Evolutionary conservation across 768 basidiomycete genomes (phyloP).

Genomic region (Lentinus brumalis): DNA sequence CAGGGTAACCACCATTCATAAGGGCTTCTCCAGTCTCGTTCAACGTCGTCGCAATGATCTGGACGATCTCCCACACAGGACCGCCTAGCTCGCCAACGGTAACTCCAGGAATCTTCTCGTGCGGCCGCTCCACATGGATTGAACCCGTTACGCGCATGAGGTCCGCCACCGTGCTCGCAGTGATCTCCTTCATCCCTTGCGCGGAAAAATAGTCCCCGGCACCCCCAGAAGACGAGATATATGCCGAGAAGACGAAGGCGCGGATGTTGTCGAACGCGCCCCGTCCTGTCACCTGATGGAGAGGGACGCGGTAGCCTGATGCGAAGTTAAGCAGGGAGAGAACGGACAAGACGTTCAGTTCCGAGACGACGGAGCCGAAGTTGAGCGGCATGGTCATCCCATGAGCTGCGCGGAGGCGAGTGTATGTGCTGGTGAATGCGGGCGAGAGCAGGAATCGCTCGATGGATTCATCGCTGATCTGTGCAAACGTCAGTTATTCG

Average conservation of each 20-base stretch:
- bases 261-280: conserved; percentile 87
- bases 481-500: not conserved
- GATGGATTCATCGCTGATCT: conserved; percentile 64
- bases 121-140: conserved; percentile 69
- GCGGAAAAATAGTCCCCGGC: conserved; percentile 63
- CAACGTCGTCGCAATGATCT: conserved; percentile 59
- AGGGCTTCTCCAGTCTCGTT: conserved; percentile 76
- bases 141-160: conserved; percentile 60
- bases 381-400: conserved; percentile 79
- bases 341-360: conserved; percentile 80
- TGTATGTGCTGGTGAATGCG: conserved; percentile 62
- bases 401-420: conserved; percentile 61
- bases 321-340: conserved; percentile 83
- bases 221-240: conserved; percentile 61
- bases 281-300: conserved; percentile 71
- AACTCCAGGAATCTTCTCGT: conserved; percentile 68
- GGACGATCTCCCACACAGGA: conserved; percentile 71
- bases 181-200: conserved; percentile 59
- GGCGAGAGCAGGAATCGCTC: conserved; percentile 63
- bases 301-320: conserved; percentile 74
- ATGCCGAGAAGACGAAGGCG: conserved; percentile 71
- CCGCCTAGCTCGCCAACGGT: conserved; percentile 78
- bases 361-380: conserved; percentile 70
- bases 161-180: conserved; percentile 63
- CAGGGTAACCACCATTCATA: conserved; percentile 57